Evolutionary conservation across 768 basidiomycete species (phyloP).

Genomic region (Suillus placidus): DNA sequence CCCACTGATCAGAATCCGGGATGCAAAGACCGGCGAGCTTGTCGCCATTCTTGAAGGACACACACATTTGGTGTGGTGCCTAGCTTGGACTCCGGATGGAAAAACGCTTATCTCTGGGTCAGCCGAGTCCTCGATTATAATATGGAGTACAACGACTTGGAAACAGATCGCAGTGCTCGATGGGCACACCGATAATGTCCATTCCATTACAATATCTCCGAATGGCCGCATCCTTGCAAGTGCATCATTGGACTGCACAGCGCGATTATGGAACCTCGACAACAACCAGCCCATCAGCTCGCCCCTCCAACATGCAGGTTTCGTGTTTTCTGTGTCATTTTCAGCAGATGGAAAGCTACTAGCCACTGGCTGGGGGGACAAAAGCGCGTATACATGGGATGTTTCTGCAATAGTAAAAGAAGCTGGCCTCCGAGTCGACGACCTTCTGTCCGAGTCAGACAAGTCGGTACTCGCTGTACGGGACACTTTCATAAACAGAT

Average conservation of each 20-base stretch:
- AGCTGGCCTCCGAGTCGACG: not conserved
- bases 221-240: not conserved
- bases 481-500: not conserved
- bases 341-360: not conserved
- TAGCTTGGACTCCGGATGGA: not conserved
- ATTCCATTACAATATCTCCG: not conserved
- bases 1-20: not conserved
- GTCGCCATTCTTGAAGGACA: not conserved
- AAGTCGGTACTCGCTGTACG: not conserved
- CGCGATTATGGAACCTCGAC: not conserved
- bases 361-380: not conserved
- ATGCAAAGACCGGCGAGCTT: not conserved
- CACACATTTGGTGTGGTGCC: too few species aligned
- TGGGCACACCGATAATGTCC: not conserved
- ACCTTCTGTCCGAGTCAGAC: not conserved
- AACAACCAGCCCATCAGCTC: not conserved
- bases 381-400: not conserved
- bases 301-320: not conserved
- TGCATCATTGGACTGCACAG: not conserved
- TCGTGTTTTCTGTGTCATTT: not conserved
- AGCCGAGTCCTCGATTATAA: accelerated
- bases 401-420: not conserved
- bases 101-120: not conserved
- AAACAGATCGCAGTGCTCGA: not conserved
- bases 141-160: not conserved